These are phyloP conservation scores for Macrolepiota fuliginosa DNA, from an alignment of 768 basidiomycete species.

Conservation along the genomic window DNA sequence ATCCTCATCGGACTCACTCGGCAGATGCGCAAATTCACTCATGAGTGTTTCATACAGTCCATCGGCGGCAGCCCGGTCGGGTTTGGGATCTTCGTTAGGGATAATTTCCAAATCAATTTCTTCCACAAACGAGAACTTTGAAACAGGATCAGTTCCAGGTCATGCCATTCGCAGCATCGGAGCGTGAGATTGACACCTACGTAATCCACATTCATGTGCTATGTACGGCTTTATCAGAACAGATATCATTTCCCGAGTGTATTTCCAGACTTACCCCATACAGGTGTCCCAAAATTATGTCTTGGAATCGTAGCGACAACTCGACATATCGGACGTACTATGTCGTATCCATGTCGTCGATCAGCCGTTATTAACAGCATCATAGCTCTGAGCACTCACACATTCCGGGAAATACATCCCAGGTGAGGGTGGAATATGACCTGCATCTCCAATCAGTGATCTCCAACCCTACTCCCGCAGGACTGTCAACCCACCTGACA, in stretches of 20 bases:
- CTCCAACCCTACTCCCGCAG: constrained; percentile 36
- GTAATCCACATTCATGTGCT: constrained; percentile 88
- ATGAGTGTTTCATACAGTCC: constrained; percentile 57
- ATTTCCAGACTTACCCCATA: constrained; percentile 54
- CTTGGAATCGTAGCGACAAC: constrained; percentile 79
- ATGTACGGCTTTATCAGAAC: constrained; percentile 15
- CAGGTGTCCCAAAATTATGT: constrained; percentile 83
- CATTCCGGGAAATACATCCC: constrained; percentile 85
- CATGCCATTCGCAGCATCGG: constrained; percentile 9
- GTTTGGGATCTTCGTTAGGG: constrained; percentile 21
- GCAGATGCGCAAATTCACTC: constrained; percentile 61
- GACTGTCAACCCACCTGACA: constrained; percentile 33
- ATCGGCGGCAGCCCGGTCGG: constrained; percentile 20
- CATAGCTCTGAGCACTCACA: constrained; percentile 40
- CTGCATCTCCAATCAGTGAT: constrained; percentile 29
- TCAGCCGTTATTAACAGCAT: neutral
- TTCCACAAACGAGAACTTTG: constrained; percentile 56
- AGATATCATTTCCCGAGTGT: neutral
- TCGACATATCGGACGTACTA: constrained; percentile 70
- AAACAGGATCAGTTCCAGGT: constrained; percentile 14
- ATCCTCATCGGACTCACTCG: constrained; percentile 52
- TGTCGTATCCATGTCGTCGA: constrained; percentile 11
- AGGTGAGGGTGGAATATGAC: constrained; percentile 84
- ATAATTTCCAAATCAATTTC: constrained; percentile 50
- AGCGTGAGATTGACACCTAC: constrained; percentile 33